Base-by-base conservation (phyloP, 164 flowering plant species). In the Platanus orientalis region DNA sequence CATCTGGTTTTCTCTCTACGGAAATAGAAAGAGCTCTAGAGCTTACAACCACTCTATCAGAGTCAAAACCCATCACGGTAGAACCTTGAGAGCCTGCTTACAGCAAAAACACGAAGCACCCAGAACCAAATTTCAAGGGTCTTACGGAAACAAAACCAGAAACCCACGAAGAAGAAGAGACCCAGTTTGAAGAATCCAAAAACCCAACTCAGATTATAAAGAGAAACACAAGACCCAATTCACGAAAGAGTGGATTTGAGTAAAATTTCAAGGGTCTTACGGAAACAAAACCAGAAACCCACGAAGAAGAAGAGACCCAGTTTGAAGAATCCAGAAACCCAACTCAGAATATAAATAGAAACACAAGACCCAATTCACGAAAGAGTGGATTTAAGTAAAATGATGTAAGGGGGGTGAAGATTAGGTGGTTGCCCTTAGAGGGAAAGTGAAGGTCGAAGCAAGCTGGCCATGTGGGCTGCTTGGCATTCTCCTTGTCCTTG, bases 381-480 rank as follows among this genome's bases (percentile, higher is more conserved):
- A n/a, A n/a, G n/a, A n/a, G n/a, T n/a, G n/a, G n/a, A n/a, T n/a
- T n/a, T n/a, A 20, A 60, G n/a, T 20, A 1, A 10, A 23, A 25
- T 48, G 17, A 16, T 6, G 2, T 21, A 12, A 51, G 7, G 10
- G 28, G 20, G 2, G 7, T 27, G 6, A 34, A 29, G 16, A 30
- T 6, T 11, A 20, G 7, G n/a, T 20, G n/a, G 29, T 54, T 28
- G 29, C 25, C 17, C 20, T 50, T 24, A 56, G 56, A 48, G 26
- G 45, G 54, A 50, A 14, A 20, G 47, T 23, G 56, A 32, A 30
- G 24, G 20, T 30, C 30, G 7, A 62, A 20, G 56, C 56, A 62
- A 62, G 65, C 57, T 62, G 65, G 65, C 65, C 65, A 62, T 62
- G 65, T 62, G 65, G 65, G 65, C 29, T 62, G 65, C 56, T 36